Percentiles rank a stretch among this genome's conserved stretches.
These are phyloP conservation scores for Naematelia encephala DNA, from an alignment of 768 basidiomycete species.

Conservation along the genomic window DNA sequence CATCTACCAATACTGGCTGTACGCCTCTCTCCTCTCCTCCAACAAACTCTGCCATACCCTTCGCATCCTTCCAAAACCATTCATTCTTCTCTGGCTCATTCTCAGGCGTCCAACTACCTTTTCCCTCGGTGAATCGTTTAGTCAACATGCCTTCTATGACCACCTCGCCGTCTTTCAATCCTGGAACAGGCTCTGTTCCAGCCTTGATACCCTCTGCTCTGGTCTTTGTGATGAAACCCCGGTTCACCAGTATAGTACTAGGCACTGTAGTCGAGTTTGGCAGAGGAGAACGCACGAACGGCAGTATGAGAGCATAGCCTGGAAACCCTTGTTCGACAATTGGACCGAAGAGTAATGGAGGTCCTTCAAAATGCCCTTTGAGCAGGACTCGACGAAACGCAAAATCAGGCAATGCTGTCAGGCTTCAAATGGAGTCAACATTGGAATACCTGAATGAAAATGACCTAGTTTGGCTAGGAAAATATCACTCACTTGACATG, in stretches of 20 bases:
- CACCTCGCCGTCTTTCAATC: conserved; percentile 56
- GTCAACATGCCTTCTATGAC: conserved; percentile 83
- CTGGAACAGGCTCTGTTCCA: conserved; percentile 24
- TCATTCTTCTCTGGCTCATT: conserved; percentile 73
- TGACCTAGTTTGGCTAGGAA: neutral
- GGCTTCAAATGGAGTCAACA: conserved; percentile 52
- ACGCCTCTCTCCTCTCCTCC: conserved; percentile 70
- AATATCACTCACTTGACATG: conserved; percentile 70
- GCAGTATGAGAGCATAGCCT: conserved; percentile 75
- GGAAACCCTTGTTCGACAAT: conserved; percentile 81
- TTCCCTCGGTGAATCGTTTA: conserved; percentile 54
- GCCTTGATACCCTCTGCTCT: conserved; percentile 44
- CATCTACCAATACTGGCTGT: conserved; percentile 85
- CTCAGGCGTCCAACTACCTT: conserved; percentile 83
- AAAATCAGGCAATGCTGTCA: conserved; percentile 80
- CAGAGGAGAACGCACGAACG: conserved; percentile 60
- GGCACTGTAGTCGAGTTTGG: neutral
- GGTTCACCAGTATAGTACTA: conserved; percentile 76
- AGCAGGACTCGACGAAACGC: conserved; percentile 78
- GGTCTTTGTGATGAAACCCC: conserved; percentile 71
- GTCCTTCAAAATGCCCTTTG: conserved; percentile 73
- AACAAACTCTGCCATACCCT: conserved; percentile 70
- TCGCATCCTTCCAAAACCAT: conserved; percentile 91
- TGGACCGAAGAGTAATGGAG: conserved; percentile 77
- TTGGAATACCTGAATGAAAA: conserved; percentile 9